phyloP scores from a whole-genome alignment of 2,329 filamentous ascomycete genomes.

The Paecilomyces dactylethromorphus region DNA sequence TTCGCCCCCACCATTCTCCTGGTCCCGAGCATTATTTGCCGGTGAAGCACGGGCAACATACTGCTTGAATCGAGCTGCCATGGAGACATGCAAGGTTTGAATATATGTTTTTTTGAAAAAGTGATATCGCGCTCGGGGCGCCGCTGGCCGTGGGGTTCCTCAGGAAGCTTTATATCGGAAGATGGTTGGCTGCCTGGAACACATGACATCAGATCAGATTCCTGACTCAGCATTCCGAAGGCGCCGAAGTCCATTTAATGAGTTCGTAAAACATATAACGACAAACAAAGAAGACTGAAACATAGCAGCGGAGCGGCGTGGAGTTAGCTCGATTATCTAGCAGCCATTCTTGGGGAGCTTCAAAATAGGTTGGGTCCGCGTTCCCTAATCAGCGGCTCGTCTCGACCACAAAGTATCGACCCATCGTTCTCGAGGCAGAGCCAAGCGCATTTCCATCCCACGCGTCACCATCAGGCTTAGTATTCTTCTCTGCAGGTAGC shows the following conservation, averaged over 20 bases:
- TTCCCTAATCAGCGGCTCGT: conserved; percentile 14
- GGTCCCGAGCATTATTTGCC: conserved; percentile 2
- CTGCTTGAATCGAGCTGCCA: conserved; percentile 13
- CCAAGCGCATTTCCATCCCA: conserved; percentile 67
- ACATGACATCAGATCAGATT: neutral
- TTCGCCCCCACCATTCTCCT: conserved; percentile 20
- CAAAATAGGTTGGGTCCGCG: neutral
- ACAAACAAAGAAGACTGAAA: neutral
- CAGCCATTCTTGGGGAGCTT: neutral
- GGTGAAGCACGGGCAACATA: conserved; percentile 15
- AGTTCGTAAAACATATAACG: too few species aligned
- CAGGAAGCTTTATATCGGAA: neutral
- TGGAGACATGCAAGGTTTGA: neutral
- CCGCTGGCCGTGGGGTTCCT: neutral
- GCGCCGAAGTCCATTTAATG: too few species aligned
- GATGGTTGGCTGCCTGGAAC: neutral
- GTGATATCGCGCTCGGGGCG: neutral
- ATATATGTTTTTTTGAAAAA: neutral
- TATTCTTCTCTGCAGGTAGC: conserved; percentile 19
- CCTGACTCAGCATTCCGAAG: neutral
- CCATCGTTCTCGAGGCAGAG: conserved; percentile 58
- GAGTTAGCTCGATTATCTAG: neutral
- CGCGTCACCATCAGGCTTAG: conserved; percentile 37
- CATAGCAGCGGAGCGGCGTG: neutral
- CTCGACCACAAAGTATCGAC: conserved; percentile 72